Evolutionary conservation across 805 yeast species (phyloP).

Genomic region (Wickerhamomyces rabaulensis): DNA sequence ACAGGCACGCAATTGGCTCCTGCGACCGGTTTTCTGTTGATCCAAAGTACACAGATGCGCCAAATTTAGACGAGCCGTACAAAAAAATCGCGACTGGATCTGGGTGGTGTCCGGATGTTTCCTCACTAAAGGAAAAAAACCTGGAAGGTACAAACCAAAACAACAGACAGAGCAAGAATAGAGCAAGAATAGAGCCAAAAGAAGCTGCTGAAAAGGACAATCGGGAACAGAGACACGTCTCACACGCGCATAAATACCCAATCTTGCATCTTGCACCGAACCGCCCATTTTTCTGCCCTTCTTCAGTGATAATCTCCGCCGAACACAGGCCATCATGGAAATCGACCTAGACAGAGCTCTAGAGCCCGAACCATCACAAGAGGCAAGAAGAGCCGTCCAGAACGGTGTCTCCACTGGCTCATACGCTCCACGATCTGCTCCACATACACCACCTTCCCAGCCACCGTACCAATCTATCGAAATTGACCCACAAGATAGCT

Average conservation of each 20-base stretch:
- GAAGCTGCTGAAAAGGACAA: background rate
- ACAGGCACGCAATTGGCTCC: background rate
- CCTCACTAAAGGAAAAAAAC: background rate
- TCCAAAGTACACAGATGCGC: background rate
- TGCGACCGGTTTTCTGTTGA: background rate
- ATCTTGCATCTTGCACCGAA: background rate
- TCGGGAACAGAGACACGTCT: background rate
- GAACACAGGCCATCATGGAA: slow-evolving; percentile 3
- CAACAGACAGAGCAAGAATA: background rate
- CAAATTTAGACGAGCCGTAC: too few relatives aligned
- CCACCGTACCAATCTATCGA: slow-evolving; percentile 12
- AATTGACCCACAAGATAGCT: slow-evolving; percentile 13
- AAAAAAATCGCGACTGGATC: background rate
- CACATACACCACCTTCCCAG: background rate
- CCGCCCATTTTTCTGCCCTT: background rate
- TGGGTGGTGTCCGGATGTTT: slow-evolving; percentile 5
- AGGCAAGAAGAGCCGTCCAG: background rate
- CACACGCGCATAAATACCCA: background rate
- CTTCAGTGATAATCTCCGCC: background rate
- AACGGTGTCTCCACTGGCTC: background rate
- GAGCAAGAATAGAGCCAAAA: background rate
- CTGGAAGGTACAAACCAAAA: background rate
- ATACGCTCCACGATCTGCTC: background rate
- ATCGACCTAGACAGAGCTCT: slow-evolving; percentile 20
- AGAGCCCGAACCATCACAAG: slow-evolving; percentile 4